A percentile compares a stretch with the other conserved stretches of the same genome.
These are phyloP conservation scores for Abortiporus biennis DNA, from an alignment of 1,284 basidiomycete genomes.

Conservation along the genomic window DNA sequence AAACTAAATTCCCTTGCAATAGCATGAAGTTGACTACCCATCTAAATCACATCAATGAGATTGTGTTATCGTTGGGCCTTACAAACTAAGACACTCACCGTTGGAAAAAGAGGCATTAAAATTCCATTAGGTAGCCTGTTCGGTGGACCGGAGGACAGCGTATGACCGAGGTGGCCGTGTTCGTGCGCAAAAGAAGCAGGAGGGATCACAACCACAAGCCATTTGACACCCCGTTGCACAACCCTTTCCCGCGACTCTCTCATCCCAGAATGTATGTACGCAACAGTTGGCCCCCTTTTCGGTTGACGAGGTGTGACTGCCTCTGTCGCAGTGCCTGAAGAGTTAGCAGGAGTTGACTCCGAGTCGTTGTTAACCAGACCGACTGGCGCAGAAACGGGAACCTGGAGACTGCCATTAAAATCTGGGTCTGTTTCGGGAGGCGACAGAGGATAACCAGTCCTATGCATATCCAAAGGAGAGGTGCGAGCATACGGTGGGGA, in stretches of 20 bases:
- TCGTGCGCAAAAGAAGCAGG: constrained; percentile 52
- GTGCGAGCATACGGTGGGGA: constrained; percentile 20
- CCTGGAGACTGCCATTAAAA: constrained; percentile 9
- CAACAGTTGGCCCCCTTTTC: constrained; percentile 43
- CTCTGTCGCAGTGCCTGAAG: constrained; percentile 14
- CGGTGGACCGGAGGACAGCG: constrained; percentile 52
- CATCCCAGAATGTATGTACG: constrained; percentile 49
- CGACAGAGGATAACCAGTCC: constrained; percentile 35
- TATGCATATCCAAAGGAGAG: constrained; percentile 42
- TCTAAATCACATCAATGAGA: constrained; percentile 31
- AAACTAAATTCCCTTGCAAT: constrained; percentile 79
- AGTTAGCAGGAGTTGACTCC: constrained; percentile 16
- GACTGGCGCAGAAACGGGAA: constrained; percentile 9
- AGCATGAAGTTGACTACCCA: constrained; percentile 66
- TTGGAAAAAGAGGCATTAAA: constrained; percentile 70
- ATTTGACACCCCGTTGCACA: constrained; percentile 40
- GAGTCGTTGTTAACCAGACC: constrained; percentile 19
- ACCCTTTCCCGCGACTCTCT: constrained; percentile 44
- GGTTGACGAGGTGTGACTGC: constrained; percentile 31
- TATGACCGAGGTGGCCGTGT: constrained; percentile 55
- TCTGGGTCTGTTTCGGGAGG: constrained; percentile 52
- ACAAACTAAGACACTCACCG: constrained; percentile 37
- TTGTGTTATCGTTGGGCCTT: neutral
- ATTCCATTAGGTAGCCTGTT: constrained; percentile 61
- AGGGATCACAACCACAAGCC: constrained; percentile 65